Percentiles rank a stretch among this genome's conserved stretches.
Evolutionary conservation across 2,329 filamentous ascomycete genomes (phyloP).

Genomic region (Cytospora paraplurivora): DNA sequence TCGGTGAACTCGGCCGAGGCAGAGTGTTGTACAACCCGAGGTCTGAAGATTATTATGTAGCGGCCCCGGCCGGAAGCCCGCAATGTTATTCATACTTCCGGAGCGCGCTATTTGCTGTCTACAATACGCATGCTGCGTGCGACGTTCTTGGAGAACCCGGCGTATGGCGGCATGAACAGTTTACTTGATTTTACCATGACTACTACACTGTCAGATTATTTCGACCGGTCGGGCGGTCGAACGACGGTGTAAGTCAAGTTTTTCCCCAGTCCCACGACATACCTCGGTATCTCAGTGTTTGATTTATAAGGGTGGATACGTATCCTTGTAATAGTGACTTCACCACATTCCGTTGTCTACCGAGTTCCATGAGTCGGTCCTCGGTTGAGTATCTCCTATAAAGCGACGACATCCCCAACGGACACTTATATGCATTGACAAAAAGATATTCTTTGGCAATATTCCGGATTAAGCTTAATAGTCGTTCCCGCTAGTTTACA

Average conservation of each 20-base stretch:
- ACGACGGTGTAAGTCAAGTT: not conserved
- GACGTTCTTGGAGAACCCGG: not conserved
- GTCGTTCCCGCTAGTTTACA: not conserved
- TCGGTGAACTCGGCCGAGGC: conserved; percentile 21
- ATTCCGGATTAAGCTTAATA: not conserved
- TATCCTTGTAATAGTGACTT: not conserved
- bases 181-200: too few species aligned
- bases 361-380: conserved; percentile 3
- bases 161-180: not conserved
- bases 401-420: not conserved
- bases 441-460: not conserved
- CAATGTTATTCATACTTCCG: too few species aligned
- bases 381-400: not conserved
- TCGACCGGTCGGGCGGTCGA: too few species aligned
- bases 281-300: not conserved
- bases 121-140: not conserved
- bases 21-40: not conserved
- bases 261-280: not conserved
- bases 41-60: not conserved
- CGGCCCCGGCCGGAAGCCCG: too few species aligned
- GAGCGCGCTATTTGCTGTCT: not conserved
- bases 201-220: too few species aligned
- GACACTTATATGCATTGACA: not conserved
- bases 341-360: not conserved
- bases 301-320: not conserved